These are phyloP conservation scores for Amaranthus cruentus DNA, from an alignment of 148 eudicot species.

Conservation along the genomic window DNA sequence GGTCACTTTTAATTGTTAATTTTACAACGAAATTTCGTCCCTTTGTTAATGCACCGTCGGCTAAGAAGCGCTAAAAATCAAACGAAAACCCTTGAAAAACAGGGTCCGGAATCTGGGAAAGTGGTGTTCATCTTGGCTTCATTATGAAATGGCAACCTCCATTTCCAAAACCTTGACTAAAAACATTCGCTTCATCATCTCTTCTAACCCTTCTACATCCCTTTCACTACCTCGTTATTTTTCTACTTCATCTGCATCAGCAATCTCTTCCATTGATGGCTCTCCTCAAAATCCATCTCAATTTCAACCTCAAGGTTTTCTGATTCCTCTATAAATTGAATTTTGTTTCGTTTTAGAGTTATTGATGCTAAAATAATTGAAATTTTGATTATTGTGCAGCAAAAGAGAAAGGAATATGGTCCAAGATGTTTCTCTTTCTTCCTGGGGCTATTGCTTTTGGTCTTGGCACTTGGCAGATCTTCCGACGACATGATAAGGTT, in stretches of 20 bases:
- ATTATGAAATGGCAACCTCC: conserved; percentile 32
- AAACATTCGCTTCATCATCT: neutral
- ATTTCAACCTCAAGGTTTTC: conserved; percentile 36
- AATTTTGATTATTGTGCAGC: conserved; percentile 27
- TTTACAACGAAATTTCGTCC: too few species aligned
- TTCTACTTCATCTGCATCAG: conserved; percentile 24
- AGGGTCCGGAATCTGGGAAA: too few species aligned
- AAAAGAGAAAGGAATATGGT: conserved; percentile 50
- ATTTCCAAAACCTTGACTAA: conserved; percentile 29
- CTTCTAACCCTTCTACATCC: conserved; percentile 7
- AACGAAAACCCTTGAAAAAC: too few species aligned
- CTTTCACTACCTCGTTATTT: conserved; percentile 23
- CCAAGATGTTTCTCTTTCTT: conserved; percentile 75
- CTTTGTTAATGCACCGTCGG: too few species aligned
- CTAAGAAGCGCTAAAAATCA: too few species aligned
- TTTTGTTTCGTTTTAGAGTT: neutral
- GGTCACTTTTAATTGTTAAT: too few species aligned
- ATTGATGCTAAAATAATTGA: neutral
- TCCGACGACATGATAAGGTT: conserved; percentile 92
- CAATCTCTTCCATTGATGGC: conserved; percentile 30
- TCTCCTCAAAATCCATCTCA: conserved; percentile 24
- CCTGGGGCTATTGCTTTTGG: conserved; percentile 94
- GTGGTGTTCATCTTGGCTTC: too few species aligned
- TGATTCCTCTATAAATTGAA: neutral
- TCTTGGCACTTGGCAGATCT: conserved; percentile 92